Base-by-base conservation (phyloP, 208 protist genomes). In the Naegleria fowleri region DNA sequence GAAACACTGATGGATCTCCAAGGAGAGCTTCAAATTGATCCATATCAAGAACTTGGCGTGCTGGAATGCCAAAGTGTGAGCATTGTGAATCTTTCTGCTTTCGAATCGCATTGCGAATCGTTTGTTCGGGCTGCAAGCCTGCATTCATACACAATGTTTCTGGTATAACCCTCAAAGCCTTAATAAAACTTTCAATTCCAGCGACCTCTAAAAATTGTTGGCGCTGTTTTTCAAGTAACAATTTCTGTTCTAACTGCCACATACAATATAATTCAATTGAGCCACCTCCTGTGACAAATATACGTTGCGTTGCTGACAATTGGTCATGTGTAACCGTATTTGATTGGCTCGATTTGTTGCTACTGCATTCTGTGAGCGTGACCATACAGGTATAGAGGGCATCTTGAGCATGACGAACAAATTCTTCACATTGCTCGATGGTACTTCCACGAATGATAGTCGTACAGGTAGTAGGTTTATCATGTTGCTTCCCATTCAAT, bases 231-330 rank as follows among this genome's bases (percentile, higher is more conserved):
- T 19, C 55, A 48, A 9, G 43, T 7, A 48, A 48, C 7, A 48
- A 48, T 7, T 7, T 9, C 7, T 48, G 43, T 88, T 58, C 33
- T 3, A 88, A 58, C 55, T 48, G 33, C 9, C 11, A 11, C 43
- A 58, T 58, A 6, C 5, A n/a, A 25, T 88, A 19, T 16, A 88
- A 58, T 88, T 88, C 85, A 58, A 88, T 58, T 0, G 85, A 19
- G 33, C 85, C 85, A 59, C 85, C 85, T 38, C 85, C 85, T 36
- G 85, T 22, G 11, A 87, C 38, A 87, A 87, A 67, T 15, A 67
- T 67, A 22, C 2, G 55, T n/a, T 87, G 16, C 11, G 15, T 86
- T 48, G 43, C 1, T 48, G 43, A 1, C 43, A 48, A 9, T 48
- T 9, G 43, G 43, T 48, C 43, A 7, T 48, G 43, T 48, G n/a